These are phyloP conservation scores for Triticum monococcum DNA, from an alignment of 176 grass and related monocot species.

Conservation along the genomic window DNA sequence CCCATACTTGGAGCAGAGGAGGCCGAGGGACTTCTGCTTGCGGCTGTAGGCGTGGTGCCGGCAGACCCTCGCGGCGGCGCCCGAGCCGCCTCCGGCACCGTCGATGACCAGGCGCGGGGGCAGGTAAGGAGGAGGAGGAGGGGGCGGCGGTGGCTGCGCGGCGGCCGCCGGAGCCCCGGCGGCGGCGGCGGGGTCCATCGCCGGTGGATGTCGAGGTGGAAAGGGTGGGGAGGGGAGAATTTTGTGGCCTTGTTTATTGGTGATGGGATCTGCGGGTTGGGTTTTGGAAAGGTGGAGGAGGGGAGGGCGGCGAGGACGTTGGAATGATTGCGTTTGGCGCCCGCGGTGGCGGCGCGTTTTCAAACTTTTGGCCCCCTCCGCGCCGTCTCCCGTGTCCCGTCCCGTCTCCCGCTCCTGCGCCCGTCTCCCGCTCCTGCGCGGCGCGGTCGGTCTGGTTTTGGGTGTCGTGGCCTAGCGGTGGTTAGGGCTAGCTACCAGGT, in stretches of 20 bases:
- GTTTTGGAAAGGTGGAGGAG: not conserved
- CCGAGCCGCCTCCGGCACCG: not conserved
- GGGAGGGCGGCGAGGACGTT: not conserved
- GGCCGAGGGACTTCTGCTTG: slow-evolving; percentile 89
- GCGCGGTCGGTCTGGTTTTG: not conserved
- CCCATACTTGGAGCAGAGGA: slow-evolving; percentile 85
- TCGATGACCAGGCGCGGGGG: not conserved
- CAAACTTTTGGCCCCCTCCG: not conserved
- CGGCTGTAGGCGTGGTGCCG: slow-evolving; percentile 66
- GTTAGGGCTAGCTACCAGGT: not conserved
- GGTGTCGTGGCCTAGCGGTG: not conserved
- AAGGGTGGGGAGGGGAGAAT: not conserved
- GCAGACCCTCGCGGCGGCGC: not conserved
- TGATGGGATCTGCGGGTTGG: slow-evolving; percentile 22
- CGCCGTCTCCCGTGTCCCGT: not conserved
- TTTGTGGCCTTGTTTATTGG: not conserved
- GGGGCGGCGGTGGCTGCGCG: not conserved
- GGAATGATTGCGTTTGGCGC: slow-evolving; percentile 10
- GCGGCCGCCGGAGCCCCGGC: not conserved
- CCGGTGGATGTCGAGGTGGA: not conserved
- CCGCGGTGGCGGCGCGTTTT: slow-evolving; percentile 20
- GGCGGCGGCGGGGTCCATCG: not conserved
- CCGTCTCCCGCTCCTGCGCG: not conserved
- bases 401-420: not conserved
- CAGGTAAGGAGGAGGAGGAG: not conserved